These are phyloP conservation scores for Pythium myriotylum DNA, from an alignment of 352 stramenopile species.

Conservation along the genomic window DNA sequence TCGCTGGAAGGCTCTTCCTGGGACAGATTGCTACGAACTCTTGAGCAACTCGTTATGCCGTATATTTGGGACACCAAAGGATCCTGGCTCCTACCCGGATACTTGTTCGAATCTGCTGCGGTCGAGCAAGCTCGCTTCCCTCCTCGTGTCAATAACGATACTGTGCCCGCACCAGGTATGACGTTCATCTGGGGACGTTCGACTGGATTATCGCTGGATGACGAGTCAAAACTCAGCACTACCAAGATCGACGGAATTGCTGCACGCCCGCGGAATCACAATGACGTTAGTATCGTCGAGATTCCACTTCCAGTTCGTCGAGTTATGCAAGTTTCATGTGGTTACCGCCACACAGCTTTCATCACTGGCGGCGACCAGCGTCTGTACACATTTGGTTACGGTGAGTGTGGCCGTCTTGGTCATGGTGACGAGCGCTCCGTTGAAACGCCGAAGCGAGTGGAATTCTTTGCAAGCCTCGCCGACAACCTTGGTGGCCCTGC, in stretches of 20 bases:
- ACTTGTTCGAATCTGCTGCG: slow-evolving; percentile 39
- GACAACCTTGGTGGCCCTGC: slow-evolving; percentile 2
- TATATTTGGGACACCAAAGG: slow-evolving; percentile 40
- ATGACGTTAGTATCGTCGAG: slow-evolving; percentile 40
- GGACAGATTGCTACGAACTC: slow-evolving; percentile 17
- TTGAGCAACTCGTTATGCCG: slow-evolving; percentile 24
- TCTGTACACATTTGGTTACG: slow-evolving; percentile 84
- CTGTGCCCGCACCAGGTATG: slow-evolving; percentile 52
- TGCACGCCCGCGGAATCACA: slow-evolving; percentile 10
- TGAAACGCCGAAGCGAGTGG: slow-evolving; percentile 42
- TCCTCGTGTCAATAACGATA: slow-evolving; percentile 28
- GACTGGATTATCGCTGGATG: slow-evolving; percentile 65
- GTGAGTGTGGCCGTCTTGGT: slow-evolving; percentile 75
- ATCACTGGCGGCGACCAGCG: slow-evolving; percentile 53
- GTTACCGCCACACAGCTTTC: slow-evolving; percentile 77
- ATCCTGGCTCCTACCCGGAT: slow-evolving; percentile 60
- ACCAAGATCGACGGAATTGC: slow-evolving; percentile 13
- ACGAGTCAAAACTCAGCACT: slow-evolving; percentile 35
- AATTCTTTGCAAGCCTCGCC: slow-evolving; percentile 56
- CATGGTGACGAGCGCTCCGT: slow-evolving; percentile 67
- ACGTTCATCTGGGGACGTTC: slow-evolving; percentile 62
- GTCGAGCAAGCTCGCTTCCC: slow-evolving; percentile 24
- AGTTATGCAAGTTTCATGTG: slow-evolving; percentile 72
- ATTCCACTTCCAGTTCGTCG: slow-evolving; percentile 56
- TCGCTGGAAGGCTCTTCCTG: slow-evolving; percentile 7